Base-by-base conservation (phyloP, 2,329 filamentous ascomycete genomes). In the Cladosporium cucumerinum region DNA sequence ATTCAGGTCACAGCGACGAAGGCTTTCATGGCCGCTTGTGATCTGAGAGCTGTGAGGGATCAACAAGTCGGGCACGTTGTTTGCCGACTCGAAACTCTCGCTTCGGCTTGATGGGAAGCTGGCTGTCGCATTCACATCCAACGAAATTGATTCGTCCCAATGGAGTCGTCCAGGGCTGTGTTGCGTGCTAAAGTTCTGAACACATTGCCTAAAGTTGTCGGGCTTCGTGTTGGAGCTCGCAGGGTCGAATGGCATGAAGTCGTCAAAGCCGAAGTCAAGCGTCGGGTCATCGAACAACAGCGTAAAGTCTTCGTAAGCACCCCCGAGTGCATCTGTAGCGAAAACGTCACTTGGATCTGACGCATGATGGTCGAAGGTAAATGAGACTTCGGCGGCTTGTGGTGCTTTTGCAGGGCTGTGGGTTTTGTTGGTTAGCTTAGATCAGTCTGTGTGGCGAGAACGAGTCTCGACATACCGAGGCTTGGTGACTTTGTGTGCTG, bases 281-380 rank as follows among this genome's bases (percentile, higher is more conserved):
- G 68, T 57, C 3, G 68, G 58, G n/a, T 72, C 69, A 11, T 73
- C 69, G 5, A 71, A 68, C 65, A 72, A 66, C 21, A 64, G 62
- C 8, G 68, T 67, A 58, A 72, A 72, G 61, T 73, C 69, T 16
- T 72, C 69, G 64, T 72, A 73, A n/a, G 62, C 60, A 12, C 43
- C 48, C 12, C 16, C 21, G 26, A 58, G 30, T 12, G 26, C 52
- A 25, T 63, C 60, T 30, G 34, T 25, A 14, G 59, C 30, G 59
- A 61, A 61, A n/a, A 54, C 26, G 21, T 55, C 57, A 23, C 23
- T 59, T 16, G 26, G 34, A 48, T 30, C 51, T 12, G 60, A 43
- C 3, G 26, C 43, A 52, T 28, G 43, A 36, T 46, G 51, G 32
- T 57, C 32, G 32, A 34, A 36, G 21, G 54, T 39, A 21, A 61